Conservation (phyloP, 257 asterid genomes). For the Oldenlandia corymbosa region DNA sequence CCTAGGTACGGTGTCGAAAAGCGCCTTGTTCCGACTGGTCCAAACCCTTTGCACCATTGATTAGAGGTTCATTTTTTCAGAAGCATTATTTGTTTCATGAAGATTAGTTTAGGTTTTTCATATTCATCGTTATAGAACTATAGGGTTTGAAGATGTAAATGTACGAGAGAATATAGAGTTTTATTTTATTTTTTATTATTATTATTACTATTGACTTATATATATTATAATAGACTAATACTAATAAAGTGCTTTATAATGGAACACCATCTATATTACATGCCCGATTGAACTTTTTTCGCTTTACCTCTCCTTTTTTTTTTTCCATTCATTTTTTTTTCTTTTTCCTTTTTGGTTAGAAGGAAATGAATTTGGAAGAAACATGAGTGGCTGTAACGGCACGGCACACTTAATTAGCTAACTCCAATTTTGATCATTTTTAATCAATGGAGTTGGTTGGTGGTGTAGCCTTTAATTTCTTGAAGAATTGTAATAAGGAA, state of each 20-base stretch:
- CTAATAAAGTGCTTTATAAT: background rate
- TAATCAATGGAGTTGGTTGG: slow-evolving; percentile 35
- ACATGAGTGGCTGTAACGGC: slow-evolving; percentile 69
- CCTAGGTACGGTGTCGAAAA: slow-evolving; percentile 69
- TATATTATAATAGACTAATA: background rate
- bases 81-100: background rate
- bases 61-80: slow-evolving; percentile 11
- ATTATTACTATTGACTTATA: slow-evolving; percentile 2
- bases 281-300: no score
- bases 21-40: slow-evolving; percentile 77
- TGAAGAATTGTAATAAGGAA: slow-evolving; percentile 17
- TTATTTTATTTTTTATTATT: background rate
- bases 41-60: slow-evolving; percentile 83
- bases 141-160: slow-evolving; percentile 18
- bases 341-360: background rate
- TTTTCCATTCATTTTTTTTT: background rate
- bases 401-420: slow-evolving; percentile 30
- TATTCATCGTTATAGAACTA: background rate
- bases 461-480: slow-evolving; percentile 17
- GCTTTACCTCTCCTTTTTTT: background rate
- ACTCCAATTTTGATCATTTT: slow-evolving; percentile 20
- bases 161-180: slow-evolving; percentile 12
- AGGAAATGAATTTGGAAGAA: background rate
- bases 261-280: background rate
- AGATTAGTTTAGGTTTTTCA: background rate